These are phyloP conservation scores for Cyberlindnera galapagoensis DNA, from an alignment of 805 yeast species.

Conservation along the genomic window DNA sequence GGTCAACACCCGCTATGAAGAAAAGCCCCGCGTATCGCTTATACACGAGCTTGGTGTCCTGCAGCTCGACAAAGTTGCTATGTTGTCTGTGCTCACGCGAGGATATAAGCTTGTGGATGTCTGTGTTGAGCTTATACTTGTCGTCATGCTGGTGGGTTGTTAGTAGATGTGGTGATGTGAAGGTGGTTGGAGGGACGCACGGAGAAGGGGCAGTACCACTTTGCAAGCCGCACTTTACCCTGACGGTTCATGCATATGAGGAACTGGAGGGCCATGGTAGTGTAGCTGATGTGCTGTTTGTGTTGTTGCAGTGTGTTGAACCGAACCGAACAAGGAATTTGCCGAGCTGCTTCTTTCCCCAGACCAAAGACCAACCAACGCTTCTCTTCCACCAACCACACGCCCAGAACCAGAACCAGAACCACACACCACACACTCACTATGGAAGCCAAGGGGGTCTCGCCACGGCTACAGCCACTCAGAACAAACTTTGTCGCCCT, in stretches of 20 bases:
- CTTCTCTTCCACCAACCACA: no score
- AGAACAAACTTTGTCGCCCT: slow-evolving; percentile 49
- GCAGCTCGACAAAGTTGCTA: slow-evolving; percentile 72
- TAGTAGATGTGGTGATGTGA: slow-evolving; percentile 27
- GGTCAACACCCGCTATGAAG: slow-evolving; percentile 77
- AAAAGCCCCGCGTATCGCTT: slow-evolving; percentile 88
- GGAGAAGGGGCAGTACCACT: slow-evolving; percentile 56
- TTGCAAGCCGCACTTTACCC: slow-evolving; percentile 83
- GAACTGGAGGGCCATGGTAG: slow-evolving; percentile 68
- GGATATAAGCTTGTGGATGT: slow-evolving; percentile 73
- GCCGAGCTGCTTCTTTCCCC: no score
- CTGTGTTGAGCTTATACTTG: slow-evolving; percentile 42
- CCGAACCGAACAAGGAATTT: no score
- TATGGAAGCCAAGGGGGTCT: slow-evolving; percentile 10
- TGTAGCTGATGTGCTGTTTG: not conserved
- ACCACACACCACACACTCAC: no score
- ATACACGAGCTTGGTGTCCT: slow-evolving; percentile 65
- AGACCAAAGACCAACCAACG: no score
- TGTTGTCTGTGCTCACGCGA: slow-evolving; percentile 81
- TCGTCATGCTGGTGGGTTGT: slow-evolving; percentile 32
- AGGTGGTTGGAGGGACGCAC: slow-evolving; percentile 22
- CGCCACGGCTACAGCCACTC: slow-evolving; percentile 28
- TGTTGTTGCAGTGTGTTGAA: no score
- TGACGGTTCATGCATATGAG: slow-evolving; percentile 83
- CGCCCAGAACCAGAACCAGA: no score